Conservation (phyloP, 2,329 filamentous ascomycete species). For the Teratosphaeria pseudoeucalypti region DNA sequence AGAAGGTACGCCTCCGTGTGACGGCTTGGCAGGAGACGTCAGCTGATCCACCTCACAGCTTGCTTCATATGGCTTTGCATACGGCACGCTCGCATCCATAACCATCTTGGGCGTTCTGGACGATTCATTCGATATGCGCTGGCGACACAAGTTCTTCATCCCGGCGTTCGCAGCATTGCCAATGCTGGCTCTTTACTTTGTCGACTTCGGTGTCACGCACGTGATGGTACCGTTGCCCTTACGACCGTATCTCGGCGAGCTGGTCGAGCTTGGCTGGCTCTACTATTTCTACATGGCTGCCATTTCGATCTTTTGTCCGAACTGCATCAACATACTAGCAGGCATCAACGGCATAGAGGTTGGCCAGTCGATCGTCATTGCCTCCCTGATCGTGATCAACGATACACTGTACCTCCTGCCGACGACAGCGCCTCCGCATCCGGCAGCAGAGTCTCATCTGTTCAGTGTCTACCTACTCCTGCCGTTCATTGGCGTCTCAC, state of each 20-base stretch:
- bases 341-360: constrained; percentile 99
- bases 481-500: constrained; percentile 85
- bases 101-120: constrained; percentile 88
- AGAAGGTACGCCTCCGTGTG: constrained; percentile 52
- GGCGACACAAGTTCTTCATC: constrained; percentile 98
- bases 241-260: constrained; percentile 70
- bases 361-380: constrained; percentile 84
- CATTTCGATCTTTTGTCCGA: constrained; percentile 93
- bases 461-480: constrained; percentile 93
- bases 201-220: constrained; percentile 94
- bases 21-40: neutral
- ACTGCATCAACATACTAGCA: constrained; percentile 98
- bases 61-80: constrained; percentile 86
- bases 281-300: constrained; percentile 98
- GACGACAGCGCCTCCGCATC: constrained; percentile 62
- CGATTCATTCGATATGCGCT: constrained; percentile 94
- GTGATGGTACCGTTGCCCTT: constrained; percentile 84
- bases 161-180: constrained; percentile 88
- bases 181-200: constrained; percentile 92
- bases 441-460: constrained; percentile 87
- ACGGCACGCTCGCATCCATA: constrained; percentile 83
- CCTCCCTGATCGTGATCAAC: constrained; percentile 71
- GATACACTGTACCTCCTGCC: constrained; percentile 73
- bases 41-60: constrained; percentile 45
- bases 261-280: constrained; percentile 62